A percentile compares a stretch with the other conserved stretches of the same genome.
Conservation (phyloP, 768 basidiomycete genomes). For the Grammothele lineata region DNA sequence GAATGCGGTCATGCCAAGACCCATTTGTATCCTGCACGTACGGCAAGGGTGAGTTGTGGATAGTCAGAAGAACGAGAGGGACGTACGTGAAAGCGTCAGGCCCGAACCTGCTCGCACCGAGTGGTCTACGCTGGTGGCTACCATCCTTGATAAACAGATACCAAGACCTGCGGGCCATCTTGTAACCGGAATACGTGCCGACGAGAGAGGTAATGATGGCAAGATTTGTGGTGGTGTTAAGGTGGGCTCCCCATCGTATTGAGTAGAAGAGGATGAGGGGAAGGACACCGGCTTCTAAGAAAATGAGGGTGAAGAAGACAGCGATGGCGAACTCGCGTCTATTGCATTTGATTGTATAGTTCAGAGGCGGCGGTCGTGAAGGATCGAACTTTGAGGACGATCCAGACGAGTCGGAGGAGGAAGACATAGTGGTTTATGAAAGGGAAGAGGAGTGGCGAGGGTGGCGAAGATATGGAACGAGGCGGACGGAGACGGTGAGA, state of each 20-base stretch:
- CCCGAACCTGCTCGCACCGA: constrained; percentile 27
- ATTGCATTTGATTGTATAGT: constrained; percentile 23
- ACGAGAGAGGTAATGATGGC: constrained; percentile 30
- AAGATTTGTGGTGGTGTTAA: constrained; percentile 26
- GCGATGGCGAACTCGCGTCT: constrained; percentile 22
- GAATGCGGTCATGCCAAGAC: constrained; percentile 22
- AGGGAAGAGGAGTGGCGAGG: neutral
- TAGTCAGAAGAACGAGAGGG: neutral
- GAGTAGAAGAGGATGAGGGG: constrained; percentile 29
- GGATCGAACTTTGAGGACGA: constrained; percentile 10
- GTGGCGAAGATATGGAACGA: neutral
- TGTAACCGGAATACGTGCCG: constrained; percentile 28
- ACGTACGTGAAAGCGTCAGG: constrained; percentile 25
- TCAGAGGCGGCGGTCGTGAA: constrained; percentile 20
- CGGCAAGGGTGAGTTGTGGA: neutral
- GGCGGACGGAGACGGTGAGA: neutral
- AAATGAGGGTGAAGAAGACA: constrained; percentile 25
- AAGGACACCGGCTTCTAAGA: constrained; percentile 27
- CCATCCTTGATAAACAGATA: constrained; percentile 22
- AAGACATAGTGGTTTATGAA: neutral
- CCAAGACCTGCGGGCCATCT: constrained; percentile 23
- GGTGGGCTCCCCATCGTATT: constrained; percentile 27
- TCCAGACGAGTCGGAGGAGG: constrained; percentile 3
- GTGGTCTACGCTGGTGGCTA: constrained; percentile 22
- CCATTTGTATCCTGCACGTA: constrained; percentile 16